phyloP scores from a whole-genome alignment of 2,329 filamentous ascomycete genomes.

The Trichoderma breve region DNA sequence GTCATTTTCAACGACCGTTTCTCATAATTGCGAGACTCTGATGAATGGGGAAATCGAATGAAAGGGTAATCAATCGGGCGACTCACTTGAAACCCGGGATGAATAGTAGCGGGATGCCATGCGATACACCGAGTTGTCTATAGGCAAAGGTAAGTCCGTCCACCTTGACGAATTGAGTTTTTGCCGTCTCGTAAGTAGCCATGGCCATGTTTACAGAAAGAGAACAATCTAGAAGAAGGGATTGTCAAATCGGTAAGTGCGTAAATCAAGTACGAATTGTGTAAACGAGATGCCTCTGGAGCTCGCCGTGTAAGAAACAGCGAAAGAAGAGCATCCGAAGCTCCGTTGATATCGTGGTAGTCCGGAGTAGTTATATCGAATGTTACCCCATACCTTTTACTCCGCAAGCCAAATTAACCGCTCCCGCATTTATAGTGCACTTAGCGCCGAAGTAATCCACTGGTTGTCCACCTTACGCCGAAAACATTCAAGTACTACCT shows the following conservation, averaged over 20 bases:
- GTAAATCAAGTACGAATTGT: background rate
- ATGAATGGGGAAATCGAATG: background rate
- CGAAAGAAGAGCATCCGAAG: background rate
- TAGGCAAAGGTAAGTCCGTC: slow-evolving; percentile 34
- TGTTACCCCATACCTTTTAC: slow-evolving; percentile 2
- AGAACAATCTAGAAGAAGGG: background rate
- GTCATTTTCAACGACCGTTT: background rate
- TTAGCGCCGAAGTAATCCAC: background rate
- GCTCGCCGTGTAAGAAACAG: background rate
- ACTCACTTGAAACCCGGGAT: slow-evolving; percentile 35
- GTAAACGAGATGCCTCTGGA: background rate
- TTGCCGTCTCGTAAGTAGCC: slow-evolving; percentile 32
- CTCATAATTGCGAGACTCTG: background rate
- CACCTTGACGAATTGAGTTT: slow-evolving; percentile 32
- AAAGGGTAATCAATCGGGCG: background rate
- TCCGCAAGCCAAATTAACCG: background rate
- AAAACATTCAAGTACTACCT: background rate
- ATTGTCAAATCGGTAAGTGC: background rate
- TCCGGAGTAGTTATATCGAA: background rate
- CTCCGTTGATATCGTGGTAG: background rate
- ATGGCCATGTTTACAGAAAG: slow-evolving; percentile 22
- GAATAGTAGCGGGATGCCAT: slow-evolving; percentile 34
- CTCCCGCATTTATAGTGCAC: slow-evolving; percentile 4
- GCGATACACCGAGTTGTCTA: slow-evolving; percentile 29
- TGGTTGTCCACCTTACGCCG: background rate